Evolutionary conservation across 345 rosid genomes (phyloP).

Genomic region (Viola odorata): DNA sequence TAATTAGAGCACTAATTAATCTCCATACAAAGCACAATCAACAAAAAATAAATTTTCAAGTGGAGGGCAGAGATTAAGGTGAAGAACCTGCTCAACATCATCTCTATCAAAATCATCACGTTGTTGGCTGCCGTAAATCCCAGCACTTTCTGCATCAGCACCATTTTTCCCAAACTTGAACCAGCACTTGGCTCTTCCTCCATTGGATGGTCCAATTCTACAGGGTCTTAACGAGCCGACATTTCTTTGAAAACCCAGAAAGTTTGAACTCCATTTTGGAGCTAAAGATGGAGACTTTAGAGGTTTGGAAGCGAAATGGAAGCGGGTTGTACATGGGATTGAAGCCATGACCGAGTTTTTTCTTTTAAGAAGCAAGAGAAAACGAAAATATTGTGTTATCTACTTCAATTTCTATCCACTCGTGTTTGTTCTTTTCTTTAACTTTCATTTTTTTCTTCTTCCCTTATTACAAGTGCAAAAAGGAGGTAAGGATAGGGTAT

Average conservation of each 20-base stretch:
- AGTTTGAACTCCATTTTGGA: conserved; percentile 36
- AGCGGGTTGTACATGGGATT: conserved; percentile 32
- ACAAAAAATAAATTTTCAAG: too few relatives aligned
- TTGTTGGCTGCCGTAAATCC: conserved; percentile 83
- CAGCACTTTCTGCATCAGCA: conserved; percentile 94
- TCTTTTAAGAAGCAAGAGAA: not conserved
- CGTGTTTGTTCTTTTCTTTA: not conserved
- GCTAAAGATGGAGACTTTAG: conserved; percentile 23
- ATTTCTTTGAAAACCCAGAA: conserved; percentile 43
- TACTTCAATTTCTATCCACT: conserved; percentile 15
- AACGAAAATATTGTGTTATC: conserved; percentile 5
- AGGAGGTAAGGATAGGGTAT: not conserved
- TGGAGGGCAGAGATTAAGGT: conserved; percentile 4
- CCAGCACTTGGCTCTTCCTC: conserved; percentile 67
- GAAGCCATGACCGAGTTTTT: conserved; percentile 11
- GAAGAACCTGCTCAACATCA: conserved; percentile 89
- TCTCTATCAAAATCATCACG: conserved; percentile 92
- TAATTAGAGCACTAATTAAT: too few relatives aligned
- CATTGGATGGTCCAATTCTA: conserved; percentile 63
- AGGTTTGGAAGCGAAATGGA: conserved; percentile 28
- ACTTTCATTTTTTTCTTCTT: not conserved
- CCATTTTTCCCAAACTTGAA: conserved; percentile 86
- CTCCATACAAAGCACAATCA: too few relatives aligned
- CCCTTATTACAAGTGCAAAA: not conserved
- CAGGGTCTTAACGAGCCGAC: conserved; percentile 30